Evolutionary conservation across 2,329 filamentous ascomycete species (phyloP).

Genomic region (Neocatenulostroma microsporum): DNA sequence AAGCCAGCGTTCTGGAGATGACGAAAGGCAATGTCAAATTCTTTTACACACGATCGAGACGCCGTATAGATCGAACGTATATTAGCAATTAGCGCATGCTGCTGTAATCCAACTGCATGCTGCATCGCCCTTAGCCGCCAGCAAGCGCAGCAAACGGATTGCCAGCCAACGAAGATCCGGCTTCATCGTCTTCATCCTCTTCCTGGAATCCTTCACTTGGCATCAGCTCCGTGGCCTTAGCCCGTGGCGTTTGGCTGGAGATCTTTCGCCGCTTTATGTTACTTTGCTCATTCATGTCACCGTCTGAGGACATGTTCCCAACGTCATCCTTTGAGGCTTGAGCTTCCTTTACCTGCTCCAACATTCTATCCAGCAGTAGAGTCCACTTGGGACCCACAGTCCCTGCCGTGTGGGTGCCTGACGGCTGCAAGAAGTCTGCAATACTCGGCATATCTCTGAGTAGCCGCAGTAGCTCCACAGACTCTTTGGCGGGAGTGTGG

Average conservation of each 20-base stretch:
- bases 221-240: conserved; percentile 38
- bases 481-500: background rate
- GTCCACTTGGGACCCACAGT: background rate
- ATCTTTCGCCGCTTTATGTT: conserved; percentile 34
- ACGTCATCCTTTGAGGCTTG: background rate
- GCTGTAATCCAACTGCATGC: too few relatives aligned
- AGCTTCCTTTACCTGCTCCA: background rate
- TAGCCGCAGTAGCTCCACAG: background rate
- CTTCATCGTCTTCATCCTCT: conserved; percentile 55
- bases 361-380: background rate
- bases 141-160: conserved; percentile 9
- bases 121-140: too few relatives aligned
- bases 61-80: too few relatives aligned
- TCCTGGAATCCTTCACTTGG: too few relatives aligned
- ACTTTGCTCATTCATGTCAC: too few relatives aligned
- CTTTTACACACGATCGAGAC: too few relatives aligned
- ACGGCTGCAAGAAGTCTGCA: conserved; percentile 13
- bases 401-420: background rate
- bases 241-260: background rate
- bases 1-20: too few relatives aligned
- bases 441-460: conserved; percentile 16
- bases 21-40: too few relatives aligned
- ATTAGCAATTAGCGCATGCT: too few relatives aligned
- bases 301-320: too few relatives aligned
- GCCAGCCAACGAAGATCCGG: conserved; percentile 26